Evolutionary conservation across 257 asterid genomes (phyloP).

Genomic region (Solanum ossicruentum): DNA sequence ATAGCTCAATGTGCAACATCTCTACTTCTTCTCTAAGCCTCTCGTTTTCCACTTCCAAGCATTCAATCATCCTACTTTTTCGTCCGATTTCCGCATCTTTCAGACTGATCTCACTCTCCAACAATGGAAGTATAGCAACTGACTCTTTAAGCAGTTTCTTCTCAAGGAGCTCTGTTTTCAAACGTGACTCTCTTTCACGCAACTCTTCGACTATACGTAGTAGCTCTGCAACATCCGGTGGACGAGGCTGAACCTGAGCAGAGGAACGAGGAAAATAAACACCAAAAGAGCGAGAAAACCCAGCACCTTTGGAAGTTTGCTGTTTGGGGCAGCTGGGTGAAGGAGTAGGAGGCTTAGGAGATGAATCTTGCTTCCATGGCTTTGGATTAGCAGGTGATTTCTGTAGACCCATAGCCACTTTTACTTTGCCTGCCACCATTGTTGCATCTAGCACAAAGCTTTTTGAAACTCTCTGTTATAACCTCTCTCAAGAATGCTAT

Average conservation of each 20-base stretch:
- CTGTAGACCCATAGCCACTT: constrained; percentile 60
- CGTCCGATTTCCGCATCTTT: constrained; percentile 47
- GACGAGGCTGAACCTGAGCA: constrained; percentile 91
- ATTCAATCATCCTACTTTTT: constrained; percentile 39
- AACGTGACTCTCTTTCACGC: constrained; percentile 54
- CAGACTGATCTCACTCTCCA: constrained; percentile 42
- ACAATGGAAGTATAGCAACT: constrained; percentile 56
- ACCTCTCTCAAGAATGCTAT: background rate
- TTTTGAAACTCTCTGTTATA: background rate
- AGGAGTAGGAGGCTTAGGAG: constrained; percentile 32
- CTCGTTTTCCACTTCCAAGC: constrained; percentile 65
- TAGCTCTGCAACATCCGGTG: constrained; percentile 75
- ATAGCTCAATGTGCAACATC: constrained; percentile 43
- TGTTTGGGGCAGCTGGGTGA: constrained; percentile 31
- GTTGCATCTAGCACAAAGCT: background rate
- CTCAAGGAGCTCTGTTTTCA: constrained; percentile 69
- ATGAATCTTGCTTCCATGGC: constrained; percentile 18
- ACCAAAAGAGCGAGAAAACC: constrained; percentile 58
- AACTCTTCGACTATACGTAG: constrained; percentile 48
- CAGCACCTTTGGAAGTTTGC: constrained; percentile 22
- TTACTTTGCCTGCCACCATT: constrained; percentile 87
- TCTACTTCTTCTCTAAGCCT: constrained; percentile 54
- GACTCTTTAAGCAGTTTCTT: constrained; percentile 49
- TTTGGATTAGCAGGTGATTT: constrained; percentile 48
- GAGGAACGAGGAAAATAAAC: constrained; percentile 76